These are phyloP conservation scores for Lachancea dasiensis DNA, from an alignment of 805 yeast genomes.

Conservation along the genomic window DNA sequence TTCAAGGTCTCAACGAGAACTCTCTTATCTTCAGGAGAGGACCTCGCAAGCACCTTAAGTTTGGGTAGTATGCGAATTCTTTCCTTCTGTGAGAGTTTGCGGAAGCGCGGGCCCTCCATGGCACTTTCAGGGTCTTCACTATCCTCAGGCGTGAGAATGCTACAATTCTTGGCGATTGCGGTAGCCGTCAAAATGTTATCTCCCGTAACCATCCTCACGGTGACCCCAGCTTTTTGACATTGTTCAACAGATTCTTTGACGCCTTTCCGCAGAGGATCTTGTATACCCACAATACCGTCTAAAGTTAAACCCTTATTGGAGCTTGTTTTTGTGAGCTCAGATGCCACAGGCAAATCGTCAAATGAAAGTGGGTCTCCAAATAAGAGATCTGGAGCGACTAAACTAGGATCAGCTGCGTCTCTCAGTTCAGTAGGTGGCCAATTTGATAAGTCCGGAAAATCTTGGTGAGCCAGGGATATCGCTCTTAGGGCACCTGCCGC, in stretches of 20 bases:
- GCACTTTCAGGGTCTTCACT: conserved; percentile 49
- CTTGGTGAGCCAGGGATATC: conserved; percentile 78
- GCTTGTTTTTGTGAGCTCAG: conserved; percentile 20
- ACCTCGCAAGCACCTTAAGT: conserved; percentile 82
- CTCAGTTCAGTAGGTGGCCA: conserved; percentile 67
- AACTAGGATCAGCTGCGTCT: conserved; percentile 29
- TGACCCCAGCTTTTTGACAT: conserved; percentile 87
- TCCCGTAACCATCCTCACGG: conserved; percentile 97
- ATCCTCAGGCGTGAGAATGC: conserved; percentile 51
- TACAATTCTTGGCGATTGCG: conserved; percentile 84
- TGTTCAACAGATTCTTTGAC: conserved; percentile 83
- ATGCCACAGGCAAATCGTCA: conserved; percentile 11
- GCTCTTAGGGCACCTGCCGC: conserved; percentile 85
- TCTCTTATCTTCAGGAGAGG: conserved; percentile 93
- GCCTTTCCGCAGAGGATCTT: conserved; percentile 89
- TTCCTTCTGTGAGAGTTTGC: conserved; percentile 55
- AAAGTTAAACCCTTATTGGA: conserved; percentile 42
- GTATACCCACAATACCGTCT: conserved; percentile 82
- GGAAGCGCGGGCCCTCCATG: conserved; percentile 91
- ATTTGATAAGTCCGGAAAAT: conserved; percentile 39
- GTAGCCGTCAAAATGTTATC: conserved; percentile 88
- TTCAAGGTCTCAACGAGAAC: conserved; percentile 76
- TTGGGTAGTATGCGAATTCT: conserved; percentile 60
- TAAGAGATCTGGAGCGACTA: conserved; percentile 41
- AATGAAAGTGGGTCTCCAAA: conserved; percentile 32